Evolutionary conservation across 31 red algal species (phyloP).

Genomic region (Bonnemaisonia californica): DNA sequence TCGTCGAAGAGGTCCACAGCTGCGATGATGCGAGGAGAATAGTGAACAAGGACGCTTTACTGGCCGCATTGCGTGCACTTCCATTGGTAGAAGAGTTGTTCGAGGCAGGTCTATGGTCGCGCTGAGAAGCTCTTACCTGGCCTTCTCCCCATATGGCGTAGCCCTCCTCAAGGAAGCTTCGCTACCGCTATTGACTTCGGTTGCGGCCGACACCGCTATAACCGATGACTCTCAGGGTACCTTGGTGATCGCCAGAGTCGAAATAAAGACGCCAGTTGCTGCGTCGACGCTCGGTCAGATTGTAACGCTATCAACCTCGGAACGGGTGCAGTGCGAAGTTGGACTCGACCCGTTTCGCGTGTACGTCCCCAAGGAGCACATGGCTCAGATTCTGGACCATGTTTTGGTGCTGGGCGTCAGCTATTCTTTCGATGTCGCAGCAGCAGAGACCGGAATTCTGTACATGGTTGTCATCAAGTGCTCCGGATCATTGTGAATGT

Average conservation of each 20-base stretch:
- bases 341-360: neutral
- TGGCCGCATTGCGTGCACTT: neutral
- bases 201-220: neutral
- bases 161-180: neutral
- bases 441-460: neutral
- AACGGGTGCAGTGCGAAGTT: neutral
- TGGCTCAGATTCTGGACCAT: neutral
- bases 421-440: neutral
- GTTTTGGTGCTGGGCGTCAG: neutral
- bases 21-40: constrained; percentile 11
- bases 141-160: neutral
- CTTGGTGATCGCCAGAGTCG: neutral
- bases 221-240: neutral
- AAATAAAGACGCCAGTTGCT: constrained; percentile 3
- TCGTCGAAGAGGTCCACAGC: neutral
- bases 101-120: neutral
- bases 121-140: neutral
- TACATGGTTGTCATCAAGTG: constrained; percentile 4
- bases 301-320: neutral
- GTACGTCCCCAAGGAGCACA: neutral
- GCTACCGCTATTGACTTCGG: neutral
- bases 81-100: neutral
- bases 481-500: neutral
- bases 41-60: neutral
- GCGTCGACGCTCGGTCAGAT: neutral